phyloP scores from a whole-genome alignment of 1,284 basidiomycete species.

The Apiotrichum brassicae region DNA sequence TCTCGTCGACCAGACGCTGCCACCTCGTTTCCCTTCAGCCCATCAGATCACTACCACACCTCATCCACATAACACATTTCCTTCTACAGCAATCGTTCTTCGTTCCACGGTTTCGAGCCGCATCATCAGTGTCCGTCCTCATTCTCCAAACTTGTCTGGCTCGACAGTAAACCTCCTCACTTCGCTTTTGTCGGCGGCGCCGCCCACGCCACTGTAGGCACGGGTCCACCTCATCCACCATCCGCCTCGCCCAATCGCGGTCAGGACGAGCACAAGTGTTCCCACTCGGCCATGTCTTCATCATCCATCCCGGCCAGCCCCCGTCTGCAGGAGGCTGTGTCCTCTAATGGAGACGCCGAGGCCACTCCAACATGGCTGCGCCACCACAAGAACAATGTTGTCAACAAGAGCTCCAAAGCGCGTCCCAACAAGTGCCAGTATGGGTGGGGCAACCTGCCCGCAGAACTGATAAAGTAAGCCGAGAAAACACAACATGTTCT shows the following conservation, averaged over 20 bases:
- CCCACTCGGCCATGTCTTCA: neutral
- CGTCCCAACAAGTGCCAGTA: slow-evolving; percentile 18
- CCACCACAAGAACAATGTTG: slow-evolving; percentile 6
- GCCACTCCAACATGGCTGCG: neutral
- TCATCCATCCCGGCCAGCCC: neutral
- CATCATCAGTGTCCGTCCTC: no score
- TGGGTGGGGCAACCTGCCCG: slow-evolving; percentile 16
- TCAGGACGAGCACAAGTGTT: neutral
- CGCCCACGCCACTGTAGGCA: neutral
- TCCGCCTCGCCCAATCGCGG: neutral
- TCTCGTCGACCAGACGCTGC: no score
- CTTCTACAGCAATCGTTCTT: no score
- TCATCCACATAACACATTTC: no score
- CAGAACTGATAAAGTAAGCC: slow-evolving; percentile 8
- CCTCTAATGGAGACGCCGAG: neutral
- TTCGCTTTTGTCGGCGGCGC: neutral
- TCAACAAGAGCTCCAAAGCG: slow-evolving; percentile 18
- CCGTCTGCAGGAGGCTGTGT: neutral
- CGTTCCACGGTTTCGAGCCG: no score
- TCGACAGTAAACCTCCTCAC: neutral
- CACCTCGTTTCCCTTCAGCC: no score
- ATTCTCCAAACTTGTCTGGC: neutral
- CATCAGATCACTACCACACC: no score
- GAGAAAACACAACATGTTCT: neutral
- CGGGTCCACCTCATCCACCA: neutral